Percentiles rank a stretch among this genome's conserved stretches.
phyloP scores from a whole-genome alignment of 306 rosid species.

The Ormosia semicastrata region DNA sequence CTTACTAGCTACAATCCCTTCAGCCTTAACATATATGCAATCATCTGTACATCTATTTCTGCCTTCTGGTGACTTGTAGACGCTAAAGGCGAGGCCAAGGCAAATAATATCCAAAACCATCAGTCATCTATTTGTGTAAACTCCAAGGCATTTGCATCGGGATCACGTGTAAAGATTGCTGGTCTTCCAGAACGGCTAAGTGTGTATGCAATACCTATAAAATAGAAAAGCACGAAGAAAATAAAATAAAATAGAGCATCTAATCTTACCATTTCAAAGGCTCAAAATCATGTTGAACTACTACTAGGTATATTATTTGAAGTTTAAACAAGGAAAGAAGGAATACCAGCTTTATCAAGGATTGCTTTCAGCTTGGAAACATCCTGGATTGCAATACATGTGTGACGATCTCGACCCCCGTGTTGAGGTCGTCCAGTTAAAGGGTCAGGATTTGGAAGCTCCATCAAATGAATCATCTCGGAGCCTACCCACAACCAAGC shows the following conservation, averaged over 20 bases:
- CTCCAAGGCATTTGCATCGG: slow-evolving; percentile 90
- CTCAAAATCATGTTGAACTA: not conserved
- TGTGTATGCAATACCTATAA: slow-evolving; percentile 78
- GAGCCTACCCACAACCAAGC: slow-evolving; percentile 99
- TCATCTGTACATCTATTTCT: slow-evolving; percentile 24
- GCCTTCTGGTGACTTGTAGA: not conserved
- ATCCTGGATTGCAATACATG: slow-evolving; percentile 74
- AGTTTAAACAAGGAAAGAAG: not conserved
- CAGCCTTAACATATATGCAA: slow-evolving; percentile 12
- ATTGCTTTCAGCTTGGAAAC: slow-evolving; percentile 81
- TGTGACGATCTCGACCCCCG: slow-evolving; percentile 92
- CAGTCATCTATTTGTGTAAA: slow-evolving; percentile 77
- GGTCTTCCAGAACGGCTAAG: slow-evolving; percentile 97
- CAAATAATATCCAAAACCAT: slow-evolving; percentile 20
- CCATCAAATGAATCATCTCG: slow-evolving; percentile 97
- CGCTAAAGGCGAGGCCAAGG: not conserved
- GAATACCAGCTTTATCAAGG: slow-evolving; percentile 76
- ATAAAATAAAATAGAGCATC: not conserved
- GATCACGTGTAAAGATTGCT: slow-evolving; percentile 88
- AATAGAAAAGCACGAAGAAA: slow-evolving; percentile 1
- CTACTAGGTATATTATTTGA: not conserved
- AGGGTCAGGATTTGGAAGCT: slow-evolving; percentile 97
- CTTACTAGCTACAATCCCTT: not conserved
- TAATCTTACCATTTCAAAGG: not conserved
- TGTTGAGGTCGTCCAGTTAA: slow-evolving; percentile 83